Base-by-base conservation (phyloP, 2,329 filamentous ascomycete genomes). In the Fusarium nisikadoi region DNA sequence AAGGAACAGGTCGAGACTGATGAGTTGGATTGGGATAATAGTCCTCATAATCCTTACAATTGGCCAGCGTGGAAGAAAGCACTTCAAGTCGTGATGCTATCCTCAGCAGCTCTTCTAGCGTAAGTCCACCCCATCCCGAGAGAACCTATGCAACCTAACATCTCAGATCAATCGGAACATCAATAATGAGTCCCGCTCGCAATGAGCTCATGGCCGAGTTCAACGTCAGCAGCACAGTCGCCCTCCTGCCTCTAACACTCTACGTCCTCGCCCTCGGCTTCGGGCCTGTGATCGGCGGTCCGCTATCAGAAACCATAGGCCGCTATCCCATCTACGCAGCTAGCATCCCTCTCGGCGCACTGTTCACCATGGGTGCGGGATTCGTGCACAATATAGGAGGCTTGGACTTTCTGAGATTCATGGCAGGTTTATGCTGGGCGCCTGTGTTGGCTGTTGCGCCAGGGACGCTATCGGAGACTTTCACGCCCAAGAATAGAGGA, bases 221-320 rank as follows among this genome's bases (percentile, higher is more conserved):
- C 76, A 71, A 83, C 47, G 83, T 91, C 17, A 84, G 83, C 19
- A 83, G 84, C 53, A 90, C 88, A 3, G 83, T 85, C 12, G 87
- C 90, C 1, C 81, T 92, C n/a, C 79, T 92, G 1, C 87, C 87
- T 0, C 78, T 92, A 2, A 86, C 90, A 0, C 77, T 90, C 10
- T 92, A 90, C 77, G 86, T 89, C 10, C 79, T 91, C 14, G 90
- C 89, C 1, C 83, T 92, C 1, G 88, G 82, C 6, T 81, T 91
- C 20, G 90, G 90, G 0, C 90, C 90, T 11, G 80, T 91, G 54
- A 68, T 90, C 19, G 87, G 87, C 14, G 88, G 89, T 0, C 90
- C 89, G 0, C 74, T 91, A 1, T 89, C 86, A 53, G 90, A 92
- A 75, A 86, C 83, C 0, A 79, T 87, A 38, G 90, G 90, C 5